Evolutionary conservation across 2,329 filamentous ascomycete genomes (phyloP).

Genomic region (Macrophomina tecta): DNA sequence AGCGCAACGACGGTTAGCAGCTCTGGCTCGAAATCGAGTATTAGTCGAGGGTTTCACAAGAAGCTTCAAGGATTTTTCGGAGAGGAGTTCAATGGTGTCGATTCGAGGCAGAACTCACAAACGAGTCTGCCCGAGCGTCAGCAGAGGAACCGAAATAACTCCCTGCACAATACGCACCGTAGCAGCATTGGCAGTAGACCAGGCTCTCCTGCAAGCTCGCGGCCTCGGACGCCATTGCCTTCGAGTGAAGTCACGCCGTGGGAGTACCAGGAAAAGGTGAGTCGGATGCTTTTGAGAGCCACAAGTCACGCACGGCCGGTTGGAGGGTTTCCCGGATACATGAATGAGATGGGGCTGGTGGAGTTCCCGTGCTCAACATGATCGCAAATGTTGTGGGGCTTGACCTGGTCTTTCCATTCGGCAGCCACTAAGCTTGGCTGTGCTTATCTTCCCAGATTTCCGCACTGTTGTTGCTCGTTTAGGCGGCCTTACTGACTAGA

Average conservation of each 20-base stretch:
- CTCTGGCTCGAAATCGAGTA: constrained; percentile 76
- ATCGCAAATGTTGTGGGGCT: not conserved
- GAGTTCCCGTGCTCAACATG: not conserved
- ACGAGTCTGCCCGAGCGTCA: constrained; percentile 61
- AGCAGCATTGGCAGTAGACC: constrained; percentile 60
- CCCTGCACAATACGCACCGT: constrained; percentile 68
- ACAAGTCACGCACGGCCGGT: not conserved
- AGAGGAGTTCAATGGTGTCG: constrained; percentile 78
- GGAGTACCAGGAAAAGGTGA: constrained; percentile 86
- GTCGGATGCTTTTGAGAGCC: constrained; percentile 20
- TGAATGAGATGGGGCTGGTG: not conserved
- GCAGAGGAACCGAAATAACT: constrained; percentile 78
- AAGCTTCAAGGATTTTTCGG: constrained; percentile 92
- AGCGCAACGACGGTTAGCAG: constrained; percentile 89
- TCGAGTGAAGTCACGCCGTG: constrained; percentile 97
- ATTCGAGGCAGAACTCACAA: constrained; percentile 71
- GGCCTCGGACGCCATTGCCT: constrained; percentile 83
- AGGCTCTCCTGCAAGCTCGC: constrained; percentile 74
- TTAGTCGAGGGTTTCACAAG: constrained; percentile 73
- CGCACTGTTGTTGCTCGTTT: constrained; percentile 13
- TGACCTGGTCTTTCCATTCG: not conserved
- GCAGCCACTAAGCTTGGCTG: constrained; percentile 19
- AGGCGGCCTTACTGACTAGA: constrained; percentile 10
- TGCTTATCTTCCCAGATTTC: not conserved
- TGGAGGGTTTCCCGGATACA: not conserved